Conservation (phyloP, 2,329 filamentous ascomycete species). For the Trichoderma gracile region DNA sequence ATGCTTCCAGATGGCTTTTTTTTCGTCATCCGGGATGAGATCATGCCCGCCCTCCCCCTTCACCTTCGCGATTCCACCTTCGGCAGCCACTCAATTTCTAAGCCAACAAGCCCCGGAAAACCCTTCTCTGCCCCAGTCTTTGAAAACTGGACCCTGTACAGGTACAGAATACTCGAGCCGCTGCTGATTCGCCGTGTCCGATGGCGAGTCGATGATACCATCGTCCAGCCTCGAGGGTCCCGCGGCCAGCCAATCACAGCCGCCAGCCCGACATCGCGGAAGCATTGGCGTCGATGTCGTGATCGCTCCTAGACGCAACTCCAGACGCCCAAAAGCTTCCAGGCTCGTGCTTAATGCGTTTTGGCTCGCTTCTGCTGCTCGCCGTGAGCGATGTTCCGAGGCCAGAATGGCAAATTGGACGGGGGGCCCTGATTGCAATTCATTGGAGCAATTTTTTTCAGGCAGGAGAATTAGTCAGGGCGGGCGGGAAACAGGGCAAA, state of each 20-base stretch:
- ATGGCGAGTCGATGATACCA: constrained; percentile 4
- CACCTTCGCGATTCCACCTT: constrained; percentile 6
- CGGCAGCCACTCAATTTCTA: constrained; percentile 23
- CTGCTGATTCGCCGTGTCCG: background rate
- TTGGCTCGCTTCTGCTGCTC: constrained; percentile 3
- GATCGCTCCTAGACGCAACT: constrained; percentile 45
- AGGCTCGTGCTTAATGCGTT: constrained; percentile 42
- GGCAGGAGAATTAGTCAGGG: constrained; percentile 25
- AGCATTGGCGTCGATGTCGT: constrained; percentile 56
- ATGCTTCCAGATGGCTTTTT: constrained; percentile 11
- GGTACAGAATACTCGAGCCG: constrained; percentile 19
- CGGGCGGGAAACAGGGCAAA: constrained; percentile 13
- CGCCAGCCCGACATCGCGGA: constrained; percentile 43
- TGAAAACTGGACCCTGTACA: constrained; percentile 3
- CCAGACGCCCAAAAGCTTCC: constrained; percentile 34
- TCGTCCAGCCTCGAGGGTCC: constrained; percentile 14
- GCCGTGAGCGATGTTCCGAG: constrained; percentile 13
- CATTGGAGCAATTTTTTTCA: constrained; percentile 14
- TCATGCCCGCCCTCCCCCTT: constrained; percentile 17
- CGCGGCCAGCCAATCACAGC: constrained; percentile 41
- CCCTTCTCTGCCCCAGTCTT: constrained; percentile 24
- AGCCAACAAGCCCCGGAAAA: constrained; percentile 23
- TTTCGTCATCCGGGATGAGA: constrained; percentile 22
- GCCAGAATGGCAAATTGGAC: constrained; percentile 12
- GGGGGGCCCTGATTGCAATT: constrained; percentile 4